Evolutionary conservation across 192 early-diverging fungal genomes (phyloP), one percentile per base, ranked within the genome.

Genomic region (Umbelopsis isabellina): DNA sequence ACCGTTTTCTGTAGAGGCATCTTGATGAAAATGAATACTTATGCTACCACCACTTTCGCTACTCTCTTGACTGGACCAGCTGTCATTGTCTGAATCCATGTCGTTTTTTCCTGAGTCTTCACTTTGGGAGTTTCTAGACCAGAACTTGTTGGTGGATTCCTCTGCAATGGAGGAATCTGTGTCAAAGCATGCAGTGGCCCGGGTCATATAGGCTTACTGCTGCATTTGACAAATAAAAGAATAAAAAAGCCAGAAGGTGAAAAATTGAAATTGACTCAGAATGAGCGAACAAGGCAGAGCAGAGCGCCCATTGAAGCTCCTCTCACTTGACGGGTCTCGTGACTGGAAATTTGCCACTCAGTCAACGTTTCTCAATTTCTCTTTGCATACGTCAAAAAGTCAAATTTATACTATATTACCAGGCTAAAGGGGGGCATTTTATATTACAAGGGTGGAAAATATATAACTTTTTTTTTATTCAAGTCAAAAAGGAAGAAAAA

Each of bases 181-280:
- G 55, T 61, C 55, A 61, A 61, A 61, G 55, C 55, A 61, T 27
- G 55, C 55, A 61, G 55, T 61, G 55, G 55, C 55, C 33, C 18
- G 25, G 55, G 55, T 61, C 55, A 61, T 61, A 18, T 35, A 25
- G 25, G 33, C 27, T 30, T 61, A 61, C 55, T 61, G 55, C 55
- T 35, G 55, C 55, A 61, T 61, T 61, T 61, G 55, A 61, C 55
- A 61, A 30, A 4, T 35, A 35, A 35, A n/a, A n/a, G n/a, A n/a
- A 61, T 11, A 16, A 35, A 9, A 53, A 53, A 35, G 25, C 2
- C 16, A 61, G 33, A 61, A 61, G 18, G 37, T 25, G 55, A 2
- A 15, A 21, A 49, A 20, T 13, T 11, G 10, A 20, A 21, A 16
- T 21, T 49, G 18, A 49, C 20, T 61, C 27, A 35, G 55, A 61